Conservation (phyloP, 345 rosid genomes). For the Physaria fendleri region DNA sequence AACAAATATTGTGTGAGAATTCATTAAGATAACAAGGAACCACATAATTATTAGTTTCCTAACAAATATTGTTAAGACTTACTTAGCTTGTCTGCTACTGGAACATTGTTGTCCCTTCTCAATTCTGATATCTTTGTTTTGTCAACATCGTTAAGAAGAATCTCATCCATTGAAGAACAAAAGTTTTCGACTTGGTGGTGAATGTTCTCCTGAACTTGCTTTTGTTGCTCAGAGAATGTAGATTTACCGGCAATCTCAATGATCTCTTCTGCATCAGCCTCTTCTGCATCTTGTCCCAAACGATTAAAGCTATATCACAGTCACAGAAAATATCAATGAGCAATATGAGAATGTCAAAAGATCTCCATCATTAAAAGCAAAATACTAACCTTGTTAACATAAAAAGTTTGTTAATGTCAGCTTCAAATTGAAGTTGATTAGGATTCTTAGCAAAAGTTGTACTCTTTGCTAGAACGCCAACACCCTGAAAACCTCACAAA, state of each 20-base stretch:
- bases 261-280: constrained; percentile 77
- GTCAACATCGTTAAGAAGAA: constrained; percentile 42
- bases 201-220: constrained; percentile 75
- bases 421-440: constrained; percentile 71
- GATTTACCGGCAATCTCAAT: constrained; percentile 76
- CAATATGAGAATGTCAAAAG: too few species aligned
- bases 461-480: constrained; percentile 58
- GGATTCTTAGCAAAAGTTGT: constrained; percentile 62
- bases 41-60: not conserved
- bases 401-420: constrained; percentile 69
- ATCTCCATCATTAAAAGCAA: not conserved
- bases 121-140: constrained; percentile 9
- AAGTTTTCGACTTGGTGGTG: constrained; percentile 51
- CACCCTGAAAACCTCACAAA: constrained; percentile 49
- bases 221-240: constrained; percentile 65
- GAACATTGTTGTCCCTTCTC: constrained; percentile 26
- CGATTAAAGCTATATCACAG: constrained; percentile 55
- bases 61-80: constrained; percentile 22
- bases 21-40: constrained; percentile 13
- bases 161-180: constrained; percentile 54
- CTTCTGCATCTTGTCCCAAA: constrained; percentile 66
- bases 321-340: not conserved
- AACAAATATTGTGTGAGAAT: too few species aligned
- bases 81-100: constrained; percentile 37
- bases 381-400: constrained; percentile 58